phyloP scores from a whole-genome alignment of 2,329 filamentous ascomycete species.

The Acrocalymma vagum region DNA sequence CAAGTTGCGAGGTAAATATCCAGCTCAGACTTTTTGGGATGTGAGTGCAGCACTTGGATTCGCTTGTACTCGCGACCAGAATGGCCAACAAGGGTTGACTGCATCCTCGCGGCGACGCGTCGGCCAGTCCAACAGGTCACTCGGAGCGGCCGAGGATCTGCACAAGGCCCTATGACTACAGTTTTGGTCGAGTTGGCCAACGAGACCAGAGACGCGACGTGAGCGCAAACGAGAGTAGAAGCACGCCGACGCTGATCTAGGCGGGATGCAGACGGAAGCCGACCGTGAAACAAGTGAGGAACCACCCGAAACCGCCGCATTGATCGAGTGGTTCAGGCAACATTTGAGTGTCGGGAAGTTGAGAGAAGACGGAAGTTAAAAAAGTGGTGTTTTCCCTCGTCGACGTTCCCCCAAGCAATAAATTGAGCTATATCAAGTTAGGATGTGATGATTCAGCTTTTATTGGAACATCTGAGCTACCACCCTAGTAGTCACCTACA shows the following conservation, averaged over 20 bases:
- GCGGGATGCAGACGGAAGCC: conserved; percentile 2
- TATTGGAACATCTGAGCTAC: no score
- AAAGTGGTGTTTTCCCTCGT: no score
- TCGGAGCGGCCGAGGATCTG: conserved; percentile 4
- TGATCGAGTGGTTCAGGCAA: conserved; percentile 3
- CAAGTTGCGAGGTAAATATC: conserved; percentile 7
- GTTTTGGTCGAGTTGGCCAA: conserved; percentile 4
- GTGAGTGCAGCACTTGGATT: conserved; percentile 10
- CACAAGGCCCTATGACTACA: conserved; percentile 2
- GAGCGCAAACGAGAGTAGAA: conserved; percentile 4
- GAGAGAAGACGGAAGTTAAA: no score
- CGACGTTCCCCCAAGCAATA: no score
- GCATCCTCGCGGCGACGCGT: conserved; percentile 4
- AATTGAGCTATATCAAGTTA: no score
- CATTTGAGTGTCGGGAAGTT: not conserved
- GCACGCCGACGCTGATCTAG: conserved; percentile 4
- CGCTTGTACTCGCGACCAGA: conserved; percentile 11
- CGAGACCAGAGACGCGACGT: conserved; percentile 1
- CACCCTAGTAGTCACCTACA: no score
- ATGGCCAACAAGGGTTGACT: conserved; percentile 14
- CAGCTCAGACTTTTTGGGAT: conserved; percentile 12
- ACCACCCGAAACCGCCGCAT: conserved; percentile 2
- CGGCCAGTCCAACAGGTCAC: conserved; percentile 1
- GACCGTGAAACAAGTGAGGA: conserved; percentile 2
- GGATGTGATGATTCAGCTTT: no score